These are phyloP conservation scores for Rhipidocladum racemiflorum DNA, from an alignment of 176 grass and related monocot genomes.

Conservation along the genomic window DNA sequence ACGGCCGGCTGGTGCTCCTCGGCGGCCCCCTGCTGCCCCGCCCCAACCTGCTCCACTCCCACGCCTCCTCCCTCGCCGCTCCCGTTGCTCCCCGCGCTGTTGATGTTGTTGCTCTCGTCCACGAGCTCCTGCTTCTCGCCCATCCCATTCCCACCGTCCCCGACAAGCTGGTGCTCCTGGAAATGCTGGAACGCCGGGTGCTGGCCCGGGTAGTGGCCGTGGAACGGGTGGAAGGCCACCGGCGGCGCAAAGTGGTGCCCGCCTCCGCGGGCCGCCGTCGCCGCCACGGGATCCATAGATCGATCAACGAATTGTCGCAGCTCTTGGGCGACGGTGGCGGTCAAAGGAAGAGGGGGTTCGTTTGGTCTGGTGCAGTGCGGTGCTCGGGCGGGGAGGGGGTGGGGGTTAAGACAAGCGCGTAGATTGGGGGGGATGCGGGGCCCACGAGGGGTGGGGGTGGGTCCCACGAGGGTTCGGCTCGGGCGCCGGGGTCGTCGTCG, in stretches of 20 bases:
- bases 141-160: background rate
- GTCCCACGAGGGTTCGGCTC: background rate
- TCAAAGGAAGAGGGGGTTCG: conserved; percentile 20
- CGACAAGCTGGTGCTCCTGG: conserved; percentile 27
- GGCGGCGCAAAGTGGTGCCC: conserved; percentile 54
- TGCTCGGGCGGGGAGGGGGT: background rate
- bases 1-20: conserved; percentile 4
- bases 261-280: conserved; percentile 45
- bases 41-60: conserved; percentile 9
- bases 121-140: conserved; percentile 55
- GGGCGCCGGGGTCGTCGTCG: background rate
- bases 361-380: background rate
- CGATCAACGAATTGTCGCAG: background rate
- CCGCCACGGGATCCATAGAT: conserved; percentile 72
- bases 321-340: background rate
- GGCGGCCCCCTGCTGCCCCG: background rate
- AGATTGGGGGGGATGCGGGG: conserved; percentile 35
- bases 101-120: conserved; percentile 49
- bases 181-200: conserved; percentile 54
- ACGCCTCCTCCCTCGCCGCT: conserved; percentile 16
- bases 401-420: conserved; percentile 53
- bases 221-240: conserved; percentile 54
- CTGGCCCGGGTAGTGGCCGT: conserved; percentile 44
- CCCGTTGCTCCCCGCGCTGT: conserved; percentile 50
- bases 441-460: background rate